Conservation (phyloP, 495 filamentous ascomycete species). For the Friedmanniomyces endolithicus region DNA sequence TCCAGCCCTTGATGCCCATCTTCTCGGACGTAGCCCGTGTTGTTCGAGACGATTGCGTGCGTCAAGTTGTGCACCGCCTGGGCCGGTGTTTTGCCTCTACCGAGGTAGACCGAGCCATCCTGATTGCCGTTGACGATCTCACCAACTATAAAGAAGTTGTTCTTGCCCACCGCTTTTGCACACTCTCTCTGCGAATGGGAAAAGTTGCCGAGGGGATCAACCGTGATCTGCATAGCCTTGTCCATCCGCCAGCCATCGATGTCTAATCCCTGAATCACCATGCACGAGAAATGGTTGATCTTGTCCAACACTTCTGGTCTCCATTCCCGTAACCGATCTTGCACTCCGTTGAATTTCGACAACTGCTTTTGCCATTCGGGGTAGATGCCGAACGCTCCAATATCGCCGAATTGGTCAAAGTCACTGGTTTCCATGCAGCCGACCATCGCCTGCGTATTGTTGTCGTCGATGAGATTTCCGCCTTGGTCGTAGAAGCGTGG, state of each 20-base stretch:
- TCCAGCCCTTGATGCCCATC: constrained; percentile 47
- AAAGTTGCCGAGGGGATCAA: constrained; percentile 37
- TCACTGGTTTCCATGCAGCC: constrained; percentile 61
- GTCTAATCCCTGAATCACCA: constrained; percentile 44
- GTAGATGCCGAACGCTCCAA: constrained; percentile 34
- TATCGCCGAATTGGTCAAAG: constrained; percentile 45
- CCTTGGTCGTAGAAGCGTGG: constrained; percentile 56
- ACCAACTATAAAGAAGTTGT: constrained; percentile 39
- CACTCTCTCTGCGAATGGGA: constrained; percentile 34
- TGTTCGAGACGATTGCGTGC: constrained; percentile 26
- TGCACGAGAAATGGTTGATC: constrained; percentile 53
- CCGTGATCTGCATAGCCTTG: constrained; percentile 37
- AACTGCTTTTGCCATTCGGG: constrained; percentile 51
- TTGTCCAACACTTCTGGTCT: constrained; percentile 45
- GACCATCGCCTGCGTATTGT: constrained; percentile 35
- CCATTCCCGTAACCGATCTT: constrained; percentile 66
- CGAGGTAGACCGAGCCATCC: constrained; percentile 53
- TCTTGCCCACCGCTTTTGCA: constrained; percentile 32
- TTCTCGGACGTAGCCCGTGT: constrained; percentile 46
- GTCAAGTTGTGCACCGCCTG: constrained; percentile 37
- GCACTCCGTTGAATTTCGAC: constrained; percentile 61
- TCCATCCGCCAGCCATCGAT: constrained; percentile 41
- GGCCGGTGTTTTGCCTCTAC: constrained; percentile 48
- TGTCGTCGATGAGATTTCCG: constrained; percentile 40
- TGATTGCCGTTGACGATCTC: constrained; percentile 48